Evolutionary conservation across 768 basidiomycete genomes (phyloP).

Genomic region (Pleurotus giganteus): DNA sequence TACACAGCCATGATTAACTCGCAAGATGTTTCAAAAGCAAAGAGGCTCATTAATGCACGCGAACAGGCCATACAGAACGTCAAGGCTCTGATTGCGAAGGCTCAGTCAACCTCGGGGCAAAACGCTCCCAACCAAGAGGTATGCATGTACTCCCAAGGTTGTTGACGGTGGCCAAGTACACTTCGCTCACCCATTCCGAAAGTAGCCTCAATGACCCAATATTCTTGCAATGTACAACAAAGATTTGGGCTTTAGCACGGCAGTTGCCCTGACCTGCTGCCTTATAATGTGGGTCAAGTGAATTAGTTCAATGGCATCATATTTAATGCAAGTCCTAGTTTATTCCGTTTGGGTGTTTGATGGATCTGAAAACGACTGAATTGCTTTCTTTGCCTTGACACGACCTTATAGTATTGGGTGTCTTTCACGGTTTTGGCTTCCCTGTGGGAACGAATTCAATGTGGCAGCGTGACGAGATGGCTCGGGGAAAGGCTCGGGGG

Average conservation of each 20-base stretch:
- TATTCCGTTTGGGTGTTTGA: neutral
- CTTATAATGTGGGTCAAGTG: no score
- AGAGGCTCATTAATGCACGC: conserved; percentile 64
- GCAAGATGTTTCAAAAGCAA: conserved; percentile 59
- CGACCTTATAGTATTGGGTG: neutral
- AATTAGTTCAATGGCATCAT: no score
- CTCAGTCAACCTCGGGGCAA: no score
- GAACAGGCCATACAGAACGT: conserved; percentile 67
- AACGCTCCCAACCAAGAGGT: conserved; percentile 10
- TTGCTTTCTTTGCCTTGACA: neutral
- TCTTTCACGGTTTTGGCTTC: conserved; percentile 3
- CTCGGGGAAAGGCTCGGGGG: conserved; percentile 10
- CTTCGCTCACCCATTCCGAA: no score
- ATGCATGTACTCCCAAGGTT: neutral
- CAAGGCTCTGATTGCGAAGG: conserved; percentile 50
- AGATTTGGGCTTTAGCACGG: no score
- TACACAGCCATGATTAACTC: conserved; percentile 43
- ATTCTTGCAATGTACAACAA: no score
- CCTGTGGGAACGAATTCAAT: conserved; percentile 6
- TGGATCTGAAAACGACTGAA: neutral
- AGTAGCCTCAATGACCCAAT: no score
- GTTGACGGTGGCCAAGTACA: neutral
- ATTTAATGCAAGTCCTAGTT: no score
- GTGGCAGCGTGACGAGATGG: conserved; percentile 6
- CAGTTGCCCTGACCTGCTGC: no score